Percentiles rank a stretch among this genome's conserved stretches.
phyloP scores from a whole-genome alignment of 2,329 filamentous ascomycete genomes.

The Pseudopithomyces chartarum region DNA sequence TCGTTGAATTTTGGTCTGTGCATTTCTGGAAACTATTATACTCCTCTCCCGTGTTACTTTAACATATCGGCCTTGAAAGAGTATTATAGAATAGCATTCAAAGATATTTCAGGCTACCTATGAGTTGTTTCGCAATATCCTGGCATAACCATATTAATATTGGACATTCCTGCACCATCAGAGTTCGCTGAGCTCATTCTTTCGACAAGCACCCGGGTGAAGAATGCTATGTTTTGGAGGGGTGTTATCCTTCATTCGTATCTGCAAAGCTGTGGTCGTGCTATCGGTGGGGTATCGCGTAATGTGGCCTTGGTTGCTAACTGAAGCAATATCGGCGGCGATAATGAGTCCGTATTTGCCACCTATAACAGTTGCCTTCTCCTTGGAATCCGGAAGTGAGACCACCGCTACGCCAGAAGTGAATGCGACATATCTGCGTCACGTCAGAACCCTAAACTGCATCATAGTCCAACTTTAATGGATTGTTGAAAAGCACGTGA shows the following conservation, averaged over 20 bases:
- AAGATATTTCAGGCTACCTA: too few relatives aligned
- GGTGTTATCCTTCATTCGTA: conserved; percentile 6
- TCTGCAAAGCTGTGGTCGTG: conserved; percentile 10
- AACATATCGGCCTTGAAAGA: too few relatives aligned
- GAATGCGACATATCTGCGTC: conserved; percentile 6
- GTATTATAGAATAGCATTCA: too few relatives aligned
- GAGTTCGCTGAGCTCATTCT: conserved; percentile 1
- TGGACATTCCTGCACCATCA: not conserved
- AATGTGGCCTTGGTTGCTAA: conserved; percentile 6
- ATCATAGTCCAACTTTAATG: not conserved
- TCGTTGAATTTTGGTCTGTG: too few relatives aligned
- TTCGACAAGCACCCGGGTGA: conserved; percentile 1
- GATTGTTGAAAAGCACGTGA: not conserved
- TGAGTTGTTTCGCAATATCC: too few relatives aligned
- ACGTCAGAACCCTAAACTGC: not conserved
- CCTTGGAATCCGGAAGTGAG: conserved; percentile 2
- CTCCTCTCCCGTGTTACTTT: too few relatives aligned
- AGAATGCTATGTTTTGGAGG: conserved; percentile 3
- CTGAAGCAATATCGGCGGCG: conserved; percentile 6
- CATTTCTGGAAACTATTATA: too few relatives aligned
- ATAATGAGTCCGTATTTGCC: conserved; percentile 8
- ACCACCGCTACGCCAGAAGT: conserved; percentile 5
- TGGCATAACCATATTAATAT: too few relatives aligned
- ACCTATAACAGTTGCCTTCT: not conserved
- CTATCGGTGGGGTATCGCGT: conserved; percentile 5